Evolutionary conservation across 768 basidiomycete genomes (phyloP).

Genomic region (Phlegmacium glaucopus): DNA sequence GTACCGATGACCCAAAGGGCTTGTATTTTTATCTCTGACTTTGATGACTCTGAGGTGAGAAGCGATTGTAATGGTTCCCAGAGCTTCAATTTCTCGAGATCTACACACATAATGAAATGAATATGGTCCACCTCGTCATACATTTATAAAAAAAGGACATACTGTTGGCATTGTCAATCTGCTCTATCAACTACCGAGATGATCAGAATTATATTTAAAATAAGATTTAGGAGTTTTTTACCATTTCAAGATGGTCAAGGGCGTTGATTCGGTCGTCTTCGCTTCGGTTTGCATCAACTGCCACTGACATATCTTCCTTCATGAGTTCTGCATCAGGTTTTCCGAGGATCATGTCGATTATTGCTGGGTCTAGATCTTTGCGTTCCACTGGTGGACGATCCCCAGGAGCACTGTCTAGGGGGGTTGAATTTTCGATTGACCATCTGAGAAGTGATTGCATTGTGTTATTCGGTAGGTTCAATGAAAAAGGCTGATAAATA

Average conservation of each 20-base stretch:
- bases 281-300: slow-evolving; percentile 49
- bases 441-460: slow-evolving; percentile 84
- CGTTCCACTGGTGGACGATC: slow-evolving; percentile 31
- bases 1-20: slow-evolving; percentile 88
- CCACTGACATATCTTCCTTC: slow-evolving; percentile 73
- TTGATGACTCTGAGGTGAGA: slow-evolving; percentile 48
- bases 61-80: slow-evolving; percentile 75
- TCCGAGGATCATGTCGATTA: slow-evolving; percentile 84
- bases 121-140: too few species aligned
- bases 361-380: slow-evolving; percentile 70
- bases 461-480: not conserved
- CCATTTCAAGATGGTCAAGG: slow-evolving; percentile 88
- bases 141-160: too few species aligned
- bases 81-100: slow-evolving; percentile 70
- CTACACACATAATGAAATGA: too few species aligned
- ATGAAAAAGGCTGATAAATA: too few species aligned
- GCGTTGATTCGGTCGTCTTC: slow-evolving; percentile 64
- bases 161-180: slow-evolving; percentile 92
- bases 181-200: slow-evolving; percentile 66
- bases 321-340: slow-evolving; percentile 79
- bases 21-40: slow-evolving; percentile 61
- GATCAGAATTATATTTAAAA: not conserved
- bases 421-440: slow-evolving; percentile 69
- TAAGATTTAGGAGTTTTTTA: slow-evolving; percentile 20
- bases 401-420: slow-evolving; percentile 25